These are phyloP conservation scores for Trichoderma polysporum DNA, from an alignment of 2,329 filamentous ascomycete genomes.

Conservation along the genomic window DNA sequence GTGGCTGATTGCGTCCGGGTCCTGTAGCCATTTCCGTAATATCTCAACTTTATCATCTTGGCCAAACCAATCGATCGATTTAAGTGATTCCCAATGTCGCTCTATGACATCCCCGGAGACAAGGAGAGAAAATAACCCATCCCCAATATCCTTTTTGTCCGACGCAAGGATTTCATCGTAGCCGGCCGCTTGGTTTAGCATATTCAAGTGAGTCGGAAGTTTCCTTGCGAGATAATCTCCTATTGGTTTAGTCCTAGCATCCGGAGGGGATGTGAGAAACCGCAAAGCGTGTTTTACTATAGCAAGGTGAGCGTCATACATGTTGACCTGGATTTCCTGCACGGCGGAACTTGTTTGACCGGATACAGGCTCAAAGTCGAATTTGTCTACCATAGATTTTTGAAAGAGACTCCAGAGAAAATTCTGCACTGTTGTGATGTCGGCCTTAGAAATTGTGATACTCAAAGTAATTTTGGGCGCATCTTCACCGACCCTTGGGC, in stretches of 20 bases:
- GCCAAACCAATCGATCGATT: background rate
- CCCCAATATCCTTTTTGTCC: background rate
- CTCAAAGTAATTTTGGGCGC: background rate
- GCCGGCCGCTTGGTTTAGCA: background rate
- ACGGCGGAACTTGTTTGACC: background rate
- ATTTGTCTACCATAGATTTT: background rate
- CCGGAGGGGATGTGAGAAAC: background rate
- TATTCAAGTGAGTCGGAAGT: background rate
- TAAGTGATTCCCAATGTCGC: background rate
- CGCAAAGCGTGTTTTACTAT: background rate
- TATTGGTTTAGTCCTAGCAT: background rate
- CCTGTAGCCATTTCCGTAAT: background rate
- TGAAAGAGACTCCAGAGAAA: background rate
- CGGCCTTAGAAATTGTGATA: background rate
- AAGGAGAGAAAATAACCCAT: background rate
- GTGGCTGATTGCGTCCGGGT: background rate
- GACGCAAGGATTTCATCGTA: background rate
- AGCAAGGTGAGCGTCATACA: conserved; percentile 1
- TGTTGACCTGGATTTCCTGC: background rate
- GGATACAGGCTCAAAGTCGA: background rate
- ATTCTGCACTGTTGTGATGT: background rate
- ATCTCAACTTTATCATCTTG: background rate
- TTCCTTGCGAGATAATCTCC: background rate
- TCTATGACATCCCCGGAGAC: background rate
- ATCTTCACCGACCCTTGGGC: background rate